Evolutionary conservation across 1,139 yeast species (phyloP).

Genomic region (Hyphopichia wangnamkhiaoensis): DNA sequence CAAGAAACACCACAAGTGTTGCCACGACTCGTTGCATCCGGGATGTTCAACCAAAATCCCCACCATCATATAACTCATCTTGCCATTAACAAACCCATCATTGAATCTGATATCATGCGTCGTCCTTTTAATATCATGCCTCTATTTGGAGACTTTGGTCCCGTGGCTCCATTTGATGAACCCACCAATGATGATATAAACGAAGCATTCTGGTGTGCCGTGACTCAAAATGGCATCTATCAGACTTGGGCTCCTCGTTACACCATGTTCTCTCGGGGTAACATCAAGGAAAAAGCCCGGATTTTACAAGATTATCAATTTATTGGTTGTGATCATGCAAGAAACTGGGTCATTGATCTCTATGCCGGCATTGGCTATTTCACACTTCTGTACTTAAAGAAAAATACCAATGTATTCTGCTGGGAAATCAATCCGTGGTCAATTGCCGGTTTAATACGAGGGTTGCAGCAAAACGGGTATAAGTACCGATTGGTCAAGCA

Average conservation of each 20-base stretch:
- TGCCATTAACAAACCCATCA: slow-evolving; percentile 72
- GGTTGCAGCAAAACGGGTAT: slow-evolving; percentile 50
- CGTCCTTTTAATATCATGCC: slow-evolving; percentile 62
- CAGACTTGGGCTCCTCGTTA: slow-evolving; percentile 85
- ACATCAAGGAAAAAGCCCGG: slow-evolving; percentile 77
- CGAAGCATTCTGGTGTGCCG: slow-evolving; percentile 70
- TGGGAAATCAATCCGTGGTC: slow-evolving; percentile 93
- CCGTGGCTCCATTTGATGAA: slow-evolving; percentile 25
- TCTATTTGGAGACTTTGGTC: slow-evolving; percentile 68
- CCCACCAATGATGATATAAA: slow-evolving; percentile 50
- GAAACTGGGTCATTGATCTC: slow-evolving; percentile 59
- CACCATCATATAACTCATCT: slow-evolving; percentile 54
- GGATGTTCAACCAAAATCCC: slow-evolving; percentile 10
- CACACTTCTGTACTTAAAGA: slow-evolving; percentile 63
- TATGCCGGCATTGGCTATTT: slow-evolving; percentile 90
- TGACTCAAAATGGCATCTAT: slow-evolving; percentile 69
- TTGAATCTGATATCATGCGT: slow-evolving; percentile 56
- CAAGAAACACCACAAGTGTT: not conserved
- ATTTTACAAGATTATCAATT: slow-evolving; percentile 42
- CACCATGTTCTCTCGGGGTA: slow-evolving; percentile 91
- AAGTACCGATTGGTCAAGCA: slow-evolving; percentile 31
- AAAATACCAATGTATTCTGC: slow-evolving; percentile 58
- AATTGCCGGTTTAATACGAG: slow-evolving; percentile 64
- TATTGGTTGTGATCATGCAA: slow-evolving; percentile 22
- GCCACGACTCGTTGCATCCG: slow-evolving; percentile 8